Evolutionary conservation across 2,329 filamentous ascomycete species (phyloP), one percentile per base, ranked within the genome.

Genomic region (Westerdykella aurantiaca): DNA sequence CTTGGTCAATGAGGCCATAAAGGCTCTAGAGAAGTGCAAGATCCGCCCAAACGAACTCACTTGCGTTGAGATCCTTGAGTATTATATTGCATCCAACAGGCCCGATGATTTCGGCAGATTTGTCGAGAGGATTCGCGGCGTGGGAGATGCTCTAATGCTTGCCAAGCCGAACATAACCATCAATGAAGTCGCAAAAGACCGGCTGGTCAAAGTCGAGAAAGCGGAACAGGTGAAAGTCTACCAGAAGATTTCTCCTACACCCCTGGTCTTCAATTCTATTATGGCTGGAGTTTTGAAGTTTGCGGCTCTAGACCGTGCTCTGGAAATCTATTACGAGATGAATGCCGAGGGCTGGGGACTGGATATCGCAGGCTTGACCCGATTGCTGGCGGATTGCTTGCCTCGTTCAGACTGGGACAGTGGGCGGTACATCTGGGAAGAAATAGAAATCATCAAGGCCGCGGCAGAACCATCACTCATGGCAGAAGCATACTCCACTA

Each of bases 41-140:
- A 63, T 72, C 11, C 66, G 73, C 0, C 68, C 69, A 0, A 75
- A 76, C 45, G 73, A 76, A 49, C 58, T 69, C 17, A 70, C 71
- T 2, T 63, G 69, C 39, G 55, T 59, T 4, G 57, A 64, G 14
- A 64, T 74, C 5, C 61, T 75, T 13, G 56, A 64, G 16, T 61
- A 71, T 52, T 72, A 69, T 49, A 63, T 60, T 10, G 45, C 50
- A 3, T 56, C 49, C n/a, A 43, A 61, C 31, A 51, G 67, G 9
- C 50, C 57, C 0, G 45, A 56, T 6, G 42, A 51, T 2, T 76
- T 75, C 47, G 58, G 56, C 10, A 37, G 52, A 1, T 73, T 68
- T 45, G 55, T 75, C 5, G 57, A 60, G 11, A 61, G 53, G 11
- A 73, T 76, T 66, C 65, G 69, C 34, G 72, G 72, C 23, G 45